Base-by-base conservation (phyloP, 2,329 filamentous ascomycete species). In the Alternaria ventricosa region DNA sequence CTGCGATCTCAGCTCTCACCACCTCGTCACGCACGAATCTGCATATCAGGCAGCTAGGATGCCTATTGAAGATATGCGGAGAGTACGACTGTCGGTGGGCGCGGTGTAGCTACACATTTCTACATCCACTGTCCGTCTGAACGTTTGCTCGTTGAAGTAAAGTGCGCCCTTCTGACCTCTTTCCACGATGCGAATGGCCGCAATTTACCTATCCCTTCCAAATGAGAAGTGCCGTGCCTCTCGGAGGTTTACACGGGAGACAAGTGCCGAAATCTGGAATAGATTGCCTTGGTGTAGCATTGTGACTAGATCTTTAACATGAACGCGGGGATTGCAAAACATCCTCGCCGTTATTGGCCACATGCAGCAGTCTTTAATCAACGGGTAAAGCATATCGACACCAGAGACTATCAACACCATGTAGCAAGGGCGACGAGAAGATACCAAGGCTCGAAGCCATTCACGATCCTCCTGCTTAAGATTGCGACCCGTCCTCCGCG, bases 241-340 rank as follows among this genome's bases (percentile, higher is more conserved):
- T 55, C 47, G 46, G 63, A 63, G 28, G 47, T 55, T 44, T 57
- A 55, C 15, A 27, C 53, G 23, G 56, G 20, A 30, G 10, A 20
- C 41, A 65, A 65, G 53, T 65, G 56, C 63, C 60, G 56, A 60
- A 45, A 22, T 65, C 10, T 62, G 18, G 22, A 25, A 30, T 62
- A 50, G 33, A 57, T 63, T 36, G 22, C 11, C 22, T 33, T 22
- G 51, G 18, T 20, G 18, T 49, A 54, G 28, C 44, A 50, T 25
- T 41, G 13, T 57, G 25, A 27, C 23, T 43, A 30, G 62, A 18
- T 59, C 44, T 55, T 22, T 6, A 50, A 27, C 28, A 20, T 33
- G 6, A 22, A 55, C 30, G 43, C 30, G 46, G 53, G 56, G 46
- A 57, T 53, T 28, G 18, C 15, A 12, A 3, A 49, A 43, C 10